Base-by-base conservation (phyloP, 805 yeast genomes). In the Candida sakaeoensis region DNA sequence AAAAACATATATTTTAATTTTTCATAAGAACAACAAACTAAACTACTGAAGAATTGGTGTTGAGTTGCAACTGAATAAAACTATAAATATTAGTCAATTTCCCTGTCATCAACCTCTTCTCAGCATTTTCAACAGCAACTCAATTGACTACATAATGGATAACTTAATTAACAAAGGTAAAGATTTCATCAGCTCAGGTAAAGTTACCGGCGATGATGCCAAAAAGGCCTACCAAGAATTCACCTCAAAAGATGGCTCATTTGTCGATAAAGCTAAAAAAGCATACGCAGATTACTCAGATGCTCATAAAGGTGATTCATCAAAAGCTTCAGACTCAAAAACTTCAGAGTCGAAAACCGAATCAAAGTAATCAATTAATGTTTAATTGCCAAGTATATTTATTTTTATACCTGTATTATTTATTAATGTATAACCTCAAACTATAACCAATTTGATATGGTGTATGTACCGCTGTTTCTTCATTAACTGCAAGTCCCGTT, bases 181-280 rank as follows among this genome's bases (percentile, higher is more conserved):
- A 42, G 53, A 51, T 36, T 55, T 57, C 22, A 50, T 33, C 16
- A 35, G 30, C 28, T 35, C 31, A 12, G 47, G 44, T 39, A 43
- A 43, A 35, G 34, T 43, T 23, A 42, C 37, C 14, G 38, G 47
- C 22, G 57, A 57, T 39, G 70, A 63, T 26, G 69, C 68, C 34
- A 52, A 67, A 50, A 58, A 53, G 17, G 70, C 63, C 27, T 65
- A 57, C 60, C 43, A 47, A 23, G 55, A 58, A 36, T 65, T 53
- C 61, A 46, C 48, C 54, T 51, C 49, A 41, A 50, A 60, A 24
- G 64, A 55, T 14, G 58, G 59, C 45, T 33, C 58, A 18, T 48
- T 49, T 53, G 35, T 51, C 16, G 63, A 58, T 46, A 60, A 63
- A 52, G 72, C 70, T 43, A 54, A 62, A 51, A 56, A 59, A 37